Percentiles rank a stretch among this genome's conserved stretches.
phyloP scores from a whole-genome alignment of 768 basidiomycete genomes.

The Pisolithus marmoratus region DNA sequence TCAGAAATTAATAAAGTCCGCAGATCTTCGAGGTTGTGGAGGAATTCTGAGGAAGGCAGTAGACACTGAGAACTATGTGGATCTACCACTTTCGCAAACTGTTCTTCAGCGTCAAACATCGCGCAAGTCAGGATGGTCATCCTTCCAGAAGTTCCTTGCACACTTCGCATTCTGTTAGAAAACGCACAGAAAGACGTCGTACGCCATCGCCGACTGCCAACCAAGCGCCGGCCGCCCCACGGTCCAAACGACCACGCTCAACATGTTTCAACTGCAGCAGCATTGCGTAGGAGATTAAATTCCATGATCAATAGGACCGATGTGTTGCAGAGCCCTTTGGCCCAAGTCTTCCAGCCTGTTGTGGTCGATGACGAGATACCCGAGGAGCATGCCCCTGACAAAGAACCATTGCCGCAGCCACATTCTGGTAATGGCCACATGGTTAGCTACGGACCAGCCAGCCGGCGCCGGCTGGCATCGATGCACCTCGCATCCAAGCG shows the following conservation, averaged over 20 bases:
- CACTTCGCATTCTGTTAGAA: slow-evolving; percentile 12
- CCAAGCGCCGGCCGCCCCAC: slow-evolving; percentile 6
- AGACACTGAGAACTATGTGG: slow-evolving; percentile 39
- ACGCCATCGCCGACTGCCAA: neutral
- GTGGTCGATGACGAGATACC: slow-evolving; percentile 44
- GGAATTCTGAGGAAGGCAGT: slow-evolving; percentile 53
- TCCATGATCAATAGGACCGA: slow-evolving; percentile 18
- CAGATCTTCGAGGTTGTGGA: slow-evolving; percentile 81
- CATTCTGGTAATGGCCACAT: slow-evolving; percentile 12
- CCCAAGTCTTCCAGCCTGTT: slow-evolving; percentile 69
- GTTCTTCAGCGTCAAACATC: slow-evolving; percentile 26
- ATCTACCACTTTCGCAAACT: slow-evolving; percentile 17
- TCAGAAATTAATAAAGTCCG: neutral
- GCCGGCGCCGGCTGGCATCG: slow-evolving; percentile 35
- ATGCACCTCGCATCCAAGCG: slow-evolving; percentile 19
- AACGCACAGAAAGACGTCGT: neutral
- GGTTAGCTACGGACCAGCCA: slow-evolving; percentile 36
- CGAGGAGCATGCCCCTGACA: slow-evolving; percentile 25
- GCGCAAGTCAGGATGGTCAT: slow-evolving; percentile 28
- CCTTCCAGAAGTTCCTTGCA: slow-evolving; percentile 24
- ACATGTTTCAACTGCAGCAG: slow-evolving; percentile 10
- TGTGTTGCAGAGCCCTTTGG: slow-evolving; percentile 48
- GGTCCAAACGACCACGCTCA: slow-evolving; percentile 7
- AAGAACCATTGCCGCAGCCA: slow-evolving; percentile 3
- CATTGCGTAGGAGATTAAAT: slow-evolving; percentile 15